Conservation (phyloP, 345 rosid species). For the Kernera saxatilis region DNA sequence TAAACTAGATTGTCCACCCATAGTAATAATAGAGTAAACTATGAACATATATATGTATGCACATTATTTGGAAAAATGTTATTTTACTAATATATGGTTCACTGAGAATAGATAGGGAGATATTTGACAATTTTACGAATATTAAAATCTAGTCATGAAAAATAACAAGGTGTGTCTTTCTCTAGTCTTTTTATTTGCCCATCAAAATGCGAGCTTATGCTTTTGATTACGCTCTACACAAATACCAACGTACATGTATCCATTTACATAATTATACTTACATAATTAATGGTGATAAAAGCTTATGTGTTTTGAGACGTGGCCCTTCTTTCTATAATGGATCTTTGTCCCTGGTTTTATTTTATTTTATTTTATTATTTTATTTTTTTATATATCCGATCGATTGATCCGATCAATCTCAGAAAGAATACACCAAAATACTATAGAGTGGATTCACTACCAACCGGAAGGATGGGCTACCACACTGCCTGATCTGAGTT, state of each 20-base stretch:
- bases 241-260: conserved; percentile 26
- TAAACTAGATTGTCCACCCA: no score
- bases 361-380: neutral
- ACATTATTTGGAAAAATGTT: neutral
- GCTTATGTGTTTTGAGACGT: conserved; percentile 26
- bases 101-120: neutral
- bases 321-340: conserved; percentile 33
- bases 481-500: no score
- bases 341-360: conserved; percentile 22
- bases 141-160: conserved; percentile 12
- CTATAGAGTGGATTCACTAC: no score
- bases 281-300: conserved; percentile 24
- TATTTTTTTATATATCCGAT: neutral
- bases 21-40: no score
- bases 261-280: conserved; percentile 11
- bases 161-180: conserved; percentile 29
- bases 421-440: no score
- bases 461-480: no score
- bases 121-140: conserved; percentile 8
- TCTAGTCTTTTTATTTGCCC: conserved; percentile 27
- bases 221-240: conserved; percentile 29
- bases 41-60: no score
- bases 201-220: conserved; percentile 32
- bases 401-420: no score
- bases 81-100: neutral